phyloP scores from a whole-genome alignment of 2,329 filamentous ascomycete species.

The Calonectria hawksworthii region DNA sequence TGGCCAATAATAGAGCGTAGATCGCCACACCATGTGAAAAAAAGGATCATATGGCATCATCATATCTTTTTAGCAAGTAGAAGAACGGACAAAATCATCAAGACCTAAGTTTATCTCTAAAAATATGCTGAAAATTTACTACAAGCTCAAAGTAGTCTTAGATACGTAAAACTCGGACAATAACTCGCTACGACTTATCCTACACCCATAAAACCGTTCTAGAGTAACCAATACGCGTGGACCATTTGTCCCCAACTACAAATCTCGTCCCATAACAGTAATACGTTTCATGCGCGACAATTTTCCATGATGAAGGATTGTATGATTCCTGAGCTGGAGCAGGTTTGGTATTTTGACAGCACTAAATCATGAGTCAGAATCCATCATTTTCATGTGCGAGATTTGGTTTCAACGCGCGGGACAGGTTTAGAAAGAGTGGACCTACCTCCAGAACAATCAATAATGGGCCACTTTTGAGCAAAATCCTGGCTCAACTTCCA shows the following conservation, averaged over 20 bases:
- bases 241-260: too few species aligned
- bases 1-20: background rate
- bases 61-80: background rate
- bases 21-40: background rate
- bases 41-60: background rate
- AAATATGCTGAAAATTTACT: background rate
- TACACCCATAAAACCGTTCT: background rate
- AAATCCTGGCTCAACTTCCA: slow-evolving; percentile 8
- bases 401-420: background rate
- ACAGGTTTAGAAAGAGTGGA: background rate
- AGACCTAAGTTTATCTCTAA: background rate
- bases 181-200: too few species aligned
- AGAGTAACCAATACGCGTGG: background rate
- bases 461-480: slow-evolving; percentile 5
- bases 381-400: background rate
- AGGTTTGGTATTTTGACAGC: background rate
- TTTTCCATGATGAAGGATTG: background rate
- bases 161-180: too few species aligned
- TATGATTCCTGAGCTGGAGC: background rate
- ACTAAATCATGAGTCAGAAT: background rate
- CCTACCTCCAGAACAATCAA: slow-evolving; percentile 13
- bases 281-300: background rate
- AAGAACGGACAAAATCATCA: background rate
- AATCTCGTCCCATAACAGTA: too few species aligned
- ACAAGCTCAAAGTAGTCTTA: too few species aligned